These are phyloP conservation scores for Lachancea mirantina DNA, from an alignment of 805 yeast genomes.

Conservation along the genomic window DNA sequence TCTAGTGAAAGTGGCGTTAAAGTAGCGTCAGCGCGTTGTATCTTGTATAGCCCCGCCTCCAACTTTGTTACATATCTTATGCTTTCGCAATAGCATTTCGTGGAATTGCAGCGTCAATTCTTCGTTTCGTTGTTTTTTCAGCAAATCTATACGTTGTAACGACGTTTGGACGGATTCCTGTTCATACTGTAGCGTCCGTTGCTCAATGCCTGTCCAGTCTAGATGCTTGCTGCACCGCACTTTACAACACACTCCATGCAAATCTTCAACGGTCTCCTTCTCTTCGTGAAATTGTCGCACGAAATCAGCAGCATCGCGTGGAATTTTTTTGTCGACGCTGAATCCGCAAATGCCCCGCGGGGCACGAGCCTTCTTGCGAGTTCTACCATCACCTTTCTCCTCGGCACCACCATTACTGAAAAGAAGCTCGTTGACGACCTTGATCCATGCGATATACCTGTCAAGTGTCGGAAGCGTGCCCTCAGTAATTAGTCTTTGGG, in stretches of 20 bases:
- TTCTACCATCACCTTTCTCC: slow-evolving; percentile 5
- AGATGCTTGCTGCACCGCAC: slow-evolving; percentile 23
- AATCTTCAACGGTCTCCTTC: slow-evolving; percentile 3
- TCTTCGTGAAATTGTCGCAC: slow-evolving; percentile 8
- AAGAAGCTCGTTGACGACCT: slow-evolving; percentile 17
- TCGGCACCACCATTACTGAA: slow-evolving; percentile 1
- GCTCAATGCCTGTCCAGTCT: slow-evolving; percentile 25
- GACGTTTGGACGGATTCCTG: slow-evolving; percentile 19
- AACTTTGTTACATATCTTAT: too few species aligned
- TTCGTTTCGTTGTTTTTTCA: slow-evolving; percentile 22
- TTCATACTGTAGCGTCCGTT: slow-evolving; percentile 20
- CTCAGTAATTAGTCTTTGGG: slow-evolving; percentile 13
- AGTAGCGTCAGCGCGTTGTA: too few species aligned
- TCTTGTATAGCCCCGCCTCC: too few species aligned
- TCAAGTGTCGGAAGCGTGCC: slow-evolving; percentile 12
- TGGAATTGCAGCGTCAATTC: slow-evolving; percentile 25
- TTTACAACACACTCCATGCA: slow-evolving; percentile 23
- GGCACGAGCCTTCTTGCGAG: slow-evolving; percentile 9
- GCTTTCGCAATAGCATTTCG: too few species aligned
- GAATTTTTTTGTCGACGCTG: slow-evolving; percentile 11
- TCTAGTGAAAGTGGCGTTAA: too few species aligned
- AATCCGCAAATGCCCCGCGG: slow-evolving; percentile 27
- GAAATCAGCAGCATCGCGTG: slow-evolving; percentile 18
- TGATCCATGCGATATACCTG: slow-evolving; percentile 30
- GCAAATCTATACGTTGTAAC: slow-evolving; percentile 17